Conservation (phyloP, 2,329 filamentous ascomycete genomes). For the Chrysosporium queenslandicum region DNA sequence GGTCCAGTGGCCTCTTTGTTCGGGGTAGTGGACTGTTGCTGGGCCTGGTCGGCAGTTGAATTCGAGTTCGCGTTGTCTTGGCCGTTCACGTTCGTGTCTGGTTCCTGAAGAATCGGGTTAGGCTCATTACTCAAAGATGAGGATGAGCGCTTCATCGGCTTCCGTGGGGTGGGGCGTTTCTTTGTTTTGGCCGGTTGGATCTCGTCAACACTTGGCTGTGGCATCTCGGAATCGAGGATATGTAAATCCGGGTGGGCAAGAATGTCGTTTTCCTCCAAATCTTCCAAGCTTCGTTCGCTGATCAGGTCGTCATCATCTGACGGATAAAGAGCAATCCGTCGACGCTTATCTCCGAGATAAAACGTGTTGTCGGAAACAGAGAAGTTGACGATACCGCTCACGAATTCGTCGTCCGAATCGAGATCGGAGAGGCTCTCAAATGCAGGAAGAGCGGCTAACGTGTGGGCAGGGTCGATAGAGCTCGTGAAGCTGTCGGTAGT, state of each 20-base stretch:
- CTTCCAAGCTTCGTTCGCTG: slow-evolving; percentile 64
- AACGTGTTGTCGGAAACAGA: slow-evolving; percentile 48
- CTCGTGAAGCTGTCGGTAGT: slow-evolving; percentile 28
- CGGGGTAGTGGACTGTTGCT: slow-evolving; percentile 32
- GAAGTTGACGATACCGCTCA: slow-evolving; percentile 63
- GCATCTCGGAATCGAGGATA: slow-evolving; percentile 46
- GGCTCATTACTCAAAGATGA: slow-evolving; percentile 24
- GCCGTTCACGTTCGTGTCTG: slow-evolving; percentile 25
- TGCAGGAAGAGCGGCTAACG: slow-evolving; percentile 53
- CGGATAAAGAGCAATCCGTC: slow-evolving; percentile 59
- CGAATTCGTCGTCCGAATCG: slow-evolving; percentile 83
- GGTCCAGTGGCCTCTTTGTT: slow-evolving; percentile 39
- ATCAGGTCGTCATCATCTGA: slow-evolving; percentile 69
- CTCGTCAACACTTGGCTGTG: slow-evolving; percentile 44
- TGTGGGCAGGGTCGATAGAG: slow-evolving; percentile 36
- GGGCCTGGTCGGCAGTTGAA: slow-evolving; percentile 25
- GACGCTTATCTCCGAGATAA: slow-evolving; percentile 57
- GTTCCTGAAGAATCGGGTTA: slow-evolving; percentile 23
- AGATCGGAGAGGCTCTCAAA: slow-evolving; percentile 85
- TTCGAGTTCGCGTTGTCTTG: slow-evolving; percentile 38
- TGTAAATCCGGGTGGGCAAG: slow-evolving; percentile 54
- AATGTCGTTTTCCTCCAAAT: slow-evolving; percentile 58
- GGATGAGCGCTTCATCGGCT: slow-evolving; percentile 27
- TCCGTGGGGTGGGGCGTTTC: slow-evolving; percentile 36
- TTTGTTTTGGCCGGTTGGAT: slow-evolving; percentile 39